Evolutionary conservation across 2,329 filamentous ascomycete species (phyloP).

Genomic region (Cercospora zeina): DNA sequence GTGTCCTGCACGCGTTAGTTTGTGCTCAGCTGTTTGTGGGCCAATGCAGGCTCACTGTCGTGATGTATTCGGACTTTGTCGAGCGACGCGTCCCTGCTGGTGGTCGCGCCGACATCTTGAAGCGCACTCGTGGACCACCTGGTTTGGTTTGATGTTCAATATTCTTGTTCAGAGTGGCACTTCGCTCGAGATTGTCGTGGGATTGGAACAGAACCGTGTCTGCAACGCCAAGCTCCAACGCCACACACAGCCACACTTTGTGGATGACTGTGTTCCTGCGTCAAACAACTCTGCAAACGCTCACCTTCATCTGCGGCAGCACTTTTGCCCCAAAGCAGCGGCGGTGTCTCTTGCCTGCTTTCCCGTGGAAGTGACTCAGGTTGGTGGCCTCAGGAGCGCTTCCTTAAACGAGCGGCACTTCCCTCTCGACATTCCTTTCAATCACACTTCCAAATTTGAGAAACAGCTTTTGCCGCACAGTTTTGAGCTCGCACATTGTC

Average conservation of each 20-base stretch:
- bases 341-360: slow-evolving; percentile 9
- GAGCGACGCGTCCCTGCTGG: slow-evolving; percentile 54
- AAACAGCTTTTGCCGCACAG: background rate
- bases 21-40: background rate
- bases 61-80: slow-evolving; percentile 90
- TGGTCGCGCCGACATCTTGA: slow-evolving; percentile 43
- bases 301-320: background rate
- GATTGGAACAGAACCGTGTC: background rate
- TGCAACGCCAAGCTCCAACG: background rate
- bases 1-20: slow-evolving; percentile 66
- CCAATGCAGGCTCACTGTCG: slow-evolving; percentile 64
- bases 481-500: background rate
- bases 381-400: background rate
- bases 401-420: slow-evolving; percentile 5
- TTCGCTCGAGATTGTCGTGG: background rate
- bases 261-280: slow-evolving; percentile 10
- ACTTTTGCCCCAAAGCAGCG: background rate
- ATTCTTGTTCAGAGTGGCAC: background rate
- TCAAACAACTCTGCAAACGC: background rate
- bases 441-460: slow-evolving; percentile 11
- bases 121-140: background rate
- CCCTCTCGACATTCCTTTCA: slow-evolving; percentile 10
- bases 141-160: background rate
- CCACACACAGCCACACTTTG: background rate
- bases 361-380: slow-evolving; percentile 7